Evolutionary conservation across 805 yeast species (phyloP).

Genomic region (Starmerella stellata): DNA sequence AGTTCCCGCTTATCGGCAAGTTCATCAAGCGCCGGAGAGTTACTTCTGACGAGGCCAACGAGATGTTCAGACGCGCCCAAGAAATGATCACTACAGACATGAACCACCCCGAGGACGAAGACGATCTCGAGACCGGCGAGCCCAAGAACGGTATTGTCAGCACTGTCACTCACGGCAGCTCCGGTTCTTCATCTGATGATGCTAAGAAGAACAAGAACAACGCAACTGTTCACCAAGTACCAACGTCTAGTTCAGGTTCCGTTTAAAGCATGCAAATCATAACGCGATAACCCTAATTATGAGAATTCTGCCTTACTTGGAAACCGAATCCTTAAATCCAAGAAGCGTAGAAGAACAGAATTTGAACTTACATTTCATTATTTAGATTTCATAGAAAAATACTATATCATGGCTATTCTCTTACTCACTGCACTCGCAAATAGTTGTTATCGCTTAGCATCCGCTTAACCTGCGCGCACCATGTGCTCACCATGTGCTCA

Average conservation of each 20-base stretch:
- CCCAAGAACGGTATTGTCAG: not conserved
- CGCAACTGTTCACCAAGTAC: not conserved
- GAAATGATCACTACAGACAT: constrained; percentile 10
- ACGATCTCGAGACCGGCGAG: constrained; percentile 9
- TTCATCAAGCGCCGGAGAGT: constrained; percentile 27
- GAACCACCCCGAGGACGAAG: constrained; percentile 10
- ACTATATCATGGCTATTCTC: no score
- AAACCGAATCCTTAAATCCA: no score
- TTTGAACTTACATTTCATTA: no score
- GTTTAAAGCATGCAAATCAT: constrained; percentile 2
- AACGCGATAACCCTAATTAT: no score
- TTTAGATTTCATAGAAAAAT: no score
- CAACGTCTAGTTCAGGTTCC: not conserved
- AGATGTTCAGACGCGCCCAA: constrained; percentile 17
- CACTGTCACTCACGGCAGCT: not conserved
- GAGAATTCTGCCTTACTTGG: no score
- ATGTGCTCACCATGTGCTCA: no score
- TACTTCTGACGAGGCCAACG: constrained; percentile 24
- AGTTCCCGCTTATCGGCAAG: constrained; percentile 39
- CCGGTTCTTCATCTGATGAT: not conserved
- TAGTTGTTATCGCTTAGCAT: no score
- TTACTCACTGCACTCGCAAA: no score
- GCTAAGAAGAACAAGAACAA: not conserved
- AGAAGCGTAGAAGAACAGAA: no score
- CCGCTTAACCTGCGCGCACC: no score